Evolutionary conservation across 805 yeast species (phyloP).

Genomic region (Candida schatavii): DNA sequence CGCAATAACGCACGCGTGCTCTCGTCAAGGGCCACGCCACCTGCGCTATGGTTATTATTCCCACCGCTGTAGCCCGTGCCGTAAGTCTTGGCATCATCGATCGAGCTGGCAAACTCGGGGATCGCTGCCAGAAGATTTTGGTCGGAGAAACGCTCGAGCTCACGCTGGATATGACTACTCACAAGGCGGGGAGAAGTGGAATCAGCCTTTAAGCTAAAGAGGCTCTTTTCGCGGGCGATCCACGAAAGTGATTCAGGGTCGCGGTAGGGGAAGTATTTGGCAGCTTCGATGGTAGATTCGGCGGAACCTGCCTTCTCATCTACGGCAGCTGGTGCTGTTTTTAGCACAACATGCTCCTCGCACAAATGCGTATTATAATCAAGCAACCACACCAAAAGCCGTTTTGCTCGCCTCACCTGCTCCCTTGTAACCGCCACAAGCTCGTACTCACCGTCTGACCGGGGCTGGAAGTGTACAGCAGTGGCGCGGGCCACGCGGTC

Average conservation of each 20-base stretch:
- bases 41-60: conserved; percentile 11
- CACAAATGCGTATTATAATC: conserved; percentile 28
- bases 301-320: background rate
- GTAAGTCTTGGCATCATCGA: conserved; percentile 15
- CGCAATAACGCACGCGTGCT: conserved; percentile 17
- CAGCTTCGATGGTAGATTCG: background rate
- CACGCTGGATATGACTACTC: conserved; percentile 1
- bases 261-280: conserved; percentile 22
- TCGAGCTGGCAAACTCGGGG: conserved; percentile 10
- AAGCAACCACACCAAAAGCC: conserved; percentile 38
- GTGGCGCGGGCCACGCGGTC: conserved; percentile 25
- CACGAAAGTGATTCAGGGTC: conserved; percentile 33
- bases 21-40: conserved; percentile 11
- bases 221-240: conserved; percentile 22
- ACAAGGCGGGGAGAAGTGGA: background rate
- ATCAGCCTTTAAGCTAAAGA: conserved; percentile 13
- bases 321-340: background rate
- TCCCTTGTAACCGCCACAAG: conserved; percentile 25
- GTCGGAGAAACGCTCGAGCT: conserved; percentile 15
- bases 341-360: conserved; percentile 18
- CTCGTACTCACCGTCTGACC: conserved; percentile 23
- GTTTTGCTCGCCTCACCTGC: conserved; percentile 33
- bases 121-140: conserved; percentile 8
- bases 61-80: conserved; percentile 7
- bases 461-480: conserved; percentile 33